Percentiles rank a stretch among this genome's conserved stretches.
Evolutionary conservation across 2,329 filamentous ascomycete species (phyloP).

Genomic region (Pyrenophora teres): DNA sequence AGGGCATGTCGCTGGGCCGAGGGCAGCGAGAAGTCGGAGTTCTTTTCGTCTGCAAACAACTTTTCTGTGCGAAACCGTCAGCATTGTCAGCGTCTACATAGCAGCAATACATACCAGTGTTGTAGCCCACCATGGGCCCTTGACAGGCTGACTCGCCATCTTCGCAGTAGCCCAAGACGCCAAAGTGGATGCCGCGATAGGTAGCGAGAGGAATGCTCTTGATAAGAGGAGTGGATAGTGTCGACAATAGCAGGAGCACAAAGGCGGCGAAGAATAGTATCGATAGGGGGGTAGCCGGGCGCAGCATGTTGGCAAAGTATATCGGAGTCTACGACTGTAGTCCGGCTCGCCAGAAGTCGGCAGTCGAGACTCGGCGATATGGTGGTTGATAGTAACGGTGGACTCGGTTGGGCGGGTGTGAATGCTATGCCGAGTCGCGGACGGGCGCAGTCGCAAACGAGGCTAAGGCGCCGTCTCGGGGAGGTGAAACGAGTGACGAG

Average conservation of each 20-base stretch:
- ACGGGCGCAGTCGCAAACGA: slow-evolving; percentile 28
- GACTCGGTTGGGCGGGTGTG: slow-evolving; percentile 7
- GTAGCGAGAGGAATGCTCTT: slow-evolving; percentile 81
- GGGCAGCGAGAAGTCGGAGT: slow-evolving; percentile 63
- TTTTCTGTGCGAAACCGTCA: slow-evolving; percentile 48
- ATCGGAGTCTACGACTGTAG: slow-evolving; percentile 21
- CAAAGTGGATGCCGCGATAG: slow-evolving; percentile 78
- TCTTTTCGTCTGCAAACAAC: slow-evolving; percentile 53
- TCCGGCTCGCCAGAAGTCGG: slow-evolving; percentile 39
- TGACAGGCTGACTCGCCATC: slow-evolving; percentile 61
- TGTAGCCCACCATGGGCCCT: slow-evolving; percentile 80
- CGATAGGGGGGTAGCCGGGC: slow-evolving; percentile 89
- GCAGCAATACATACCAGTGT: slow-evolving; percentile 66
- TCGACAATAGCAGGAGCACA: slow-evolving; percentile 79
- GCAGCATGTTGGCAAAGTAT: slow-evolving; percentile 68
- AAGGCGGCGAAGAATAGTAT: slow-evolving; percentile 86
- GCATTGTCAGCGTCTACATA: slow-evolving; percentile 3
- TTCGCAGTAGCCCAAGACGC: slow-evolving; percentile 89
- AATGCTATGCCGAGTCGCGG: slow-evolving; percentile 5
- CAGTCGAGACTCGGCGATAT: slow-evolving; percentile 28
- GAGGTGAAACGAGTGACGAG: slow-evolving; percentile 40
- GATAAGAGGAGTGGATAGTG: slow-evolving; percentile 90
- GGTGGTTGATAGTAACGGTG: slow-evolving; percentile 20
- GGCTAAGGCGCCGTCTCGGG: slow-evolving; percentile 29
- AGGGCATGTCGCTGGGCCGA: slow-evolving; percentile 70